These are phyloP conservation scores for Apiotrichum montevideense DNA, from an alignment of 1,284 basidiomycete genomes.

Conservation along the genomic window DNA sequence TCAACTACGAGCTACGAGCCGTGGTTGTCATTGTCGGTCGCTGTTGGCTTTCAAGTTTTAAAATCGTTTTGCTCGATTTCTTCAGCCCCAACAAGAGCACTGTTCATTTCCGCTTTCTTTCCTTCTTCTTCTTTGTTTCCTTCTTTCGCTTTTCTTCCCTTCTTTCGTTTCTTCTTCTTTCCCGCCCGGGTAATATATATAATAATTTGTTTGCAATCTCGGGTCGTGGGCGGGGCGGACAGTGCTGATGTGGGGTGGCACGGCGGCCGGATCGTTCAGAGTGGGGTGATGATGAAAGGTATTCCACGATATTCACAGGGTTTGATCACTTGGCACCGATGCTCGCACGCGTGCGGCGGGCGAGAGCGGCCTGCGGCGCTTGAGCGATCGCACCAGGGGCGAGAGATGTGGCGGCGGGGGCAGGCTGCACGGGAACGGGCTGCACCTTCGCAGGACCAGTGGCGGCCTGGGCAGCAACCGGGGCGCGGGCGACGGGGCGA, in stretches of 20 bases:
- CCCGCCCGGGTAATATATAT: not conserved
- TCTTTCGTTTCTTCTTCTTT: not conserved
- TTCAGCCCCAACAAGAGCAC: not conserved
- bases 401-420: not conserved
- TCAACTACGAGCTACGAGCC: not conserved
- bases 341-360: slow-evolving; percentile 4
- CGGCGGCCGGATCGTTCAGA: not conserved
- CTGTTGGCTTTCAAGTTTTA: no score
- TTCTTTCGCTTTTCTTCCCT: not conserved
- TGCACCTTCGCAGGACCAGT: no score
- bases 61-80: no score
- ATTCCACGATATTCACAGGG: no score
- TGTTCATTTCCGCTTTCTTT: not conserved
- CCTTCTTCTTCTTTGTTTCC: not conserved
- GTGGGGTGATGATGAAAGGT: no score
- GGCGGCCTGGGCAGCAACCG: no score
- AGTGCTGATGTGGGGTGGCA: no score
- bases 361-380: not conserved
- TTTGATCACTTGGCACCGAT: slow-evolving; percentile 5
- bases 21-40: not conserved
- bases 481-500: no score
- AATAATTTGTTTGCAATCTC: not conserved
- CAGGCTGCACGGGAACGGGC: no score
- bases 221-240: not conserved
- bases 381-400: not conserved